Percentiles rank a stretch among this genome's conserved stretches.
Evolutionary conservation across 345 rosid genomes (phyloP).

Genomic region (Chamaenerion angustifolium): DNA sequence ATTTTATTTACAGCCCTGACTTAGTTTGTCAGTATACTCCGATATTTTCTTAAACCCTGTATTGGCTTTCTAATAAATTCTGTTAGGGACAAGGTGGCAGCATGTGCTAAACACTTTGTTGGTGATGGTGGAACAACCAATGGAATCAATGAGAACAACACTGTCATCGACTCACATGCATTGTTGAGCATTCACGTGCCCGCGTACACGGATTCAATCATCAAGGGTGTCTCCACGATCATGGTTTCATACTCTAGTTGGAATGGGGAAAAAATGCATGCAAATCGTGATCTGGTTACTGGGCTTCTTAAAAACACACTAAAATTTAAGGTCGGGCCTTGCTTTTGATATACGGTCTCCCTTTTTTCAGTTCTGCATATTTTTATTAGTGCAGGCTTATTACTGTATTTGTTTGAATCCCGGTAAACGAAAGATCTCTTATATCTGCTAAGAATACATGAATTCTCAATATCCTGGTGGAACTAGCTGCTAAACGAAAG

Average conservation of each 20-base stretch:
- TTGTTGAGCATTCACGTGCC: conserved; percentile 73
- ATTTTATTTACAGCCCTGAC: neutral
- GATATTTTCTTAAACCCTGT: neutral
- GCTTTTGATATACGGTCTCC: neutral
- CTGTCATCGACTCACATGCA: conserved; percentile 49
- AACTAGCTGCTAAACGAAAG: too few species aligned
- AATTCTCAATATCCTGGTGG: too few species aligned
- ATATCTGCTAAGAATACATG: too few species aligned
- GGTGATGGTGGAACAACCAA: conserved; percentile 96
- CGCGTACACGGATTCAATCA: conserved; percentile 61
- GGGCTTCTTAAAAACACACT: conserved; percentile 76
- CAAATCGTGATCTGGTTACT: conserved; percentile 52
- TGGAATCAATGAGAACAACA: conserved; percentile 79
- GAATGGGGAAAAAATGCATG: conserved; percentile 96
- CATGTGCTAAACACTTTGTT: conserved; percentile 92
- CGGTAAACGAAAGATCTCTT: too few species aligned
- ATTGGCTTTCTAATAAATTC: neutral
- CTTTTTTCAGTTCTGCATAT: neutral
- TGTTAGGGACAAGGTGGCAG: conserved; percentile 74
- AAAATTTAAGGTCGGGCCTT: conserved; percentile 45
- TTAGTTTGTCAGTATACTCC: neutral
- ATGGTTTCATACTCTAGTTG: conserved; percentile 97
- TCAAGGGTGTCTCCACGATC: conserved; percentile 74
- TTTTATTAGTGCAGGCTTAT: neutral
- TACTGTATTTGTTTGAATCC: neutral